Evolutionary conservation across 2,329 filamentous ascomycete species (phyloP).

Genomic region (Arachnomyces sp.): DNA sequence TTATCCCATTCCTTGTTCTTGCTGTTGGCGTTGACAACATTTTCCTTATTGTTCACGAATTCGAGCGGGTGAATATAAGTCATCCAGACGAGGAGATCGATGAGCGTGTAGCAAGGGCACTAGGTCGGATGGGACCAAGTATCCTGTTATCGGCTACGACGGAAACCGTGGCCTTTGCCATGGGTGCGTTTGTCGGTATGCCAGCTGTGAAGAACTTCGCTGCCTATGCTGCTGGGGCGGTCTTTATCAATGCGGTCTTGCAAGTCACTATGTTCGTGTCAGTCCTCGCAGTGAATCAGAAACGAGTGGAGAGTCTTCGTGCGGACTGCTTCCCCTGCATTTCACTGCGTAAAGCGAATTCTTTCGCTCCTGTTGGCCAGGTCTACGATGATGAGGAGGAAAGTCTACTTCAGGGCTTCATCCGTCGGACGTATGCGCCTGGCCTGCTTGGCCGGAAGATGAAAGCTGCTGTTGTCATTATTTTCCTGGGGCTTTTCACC

Average conservation of each 20-base stretch:
- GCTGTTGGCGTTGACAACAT: slow-evolving; percentile 98
- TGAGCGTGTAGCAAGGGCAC: slow-evolving; percentile 72
- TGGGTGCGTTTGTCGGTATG: slow-evolving; percentile 94
- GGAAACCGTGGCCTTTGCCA: slow-evolving; percentile 85
- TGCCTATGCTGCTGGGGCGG: slow-evolving; percentile 88
- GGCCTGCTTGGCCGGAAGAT: slow-evolving; percentile 69
- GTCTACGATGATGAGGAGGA: slow-evolving; percentile 75
- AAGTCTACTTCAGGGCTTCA: slow-evolving; percentile 74
- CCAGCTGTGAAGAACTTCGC: slow-evolving; percentile 97
- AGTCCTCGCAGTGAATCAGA: slow-evolving; percentile 83
- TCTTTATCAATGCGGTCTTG: slow-evolving; percentile 92
- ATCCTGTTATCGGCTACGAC: slow-evolving; percentile 93
- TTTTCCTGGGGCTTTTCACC: slow-evolving; percentile 84
- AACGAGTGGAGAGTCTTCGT: slow-evolving; percentile 76
- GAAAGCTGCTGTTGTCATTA: slow-evolving; percentile 65
- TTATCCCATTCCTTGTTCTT: slow-evolving; percentile 93
- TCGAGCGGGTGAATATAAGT: slow-evolving; percentile 87
- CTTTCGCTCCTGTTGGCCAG: slow-evolving; percentile 57
- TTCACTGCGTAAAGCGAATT: slow-evolving; percentile 67
- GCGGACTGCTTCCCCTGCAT: slow-evolving; percentile 91
- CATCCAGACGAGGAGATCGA: slow-evolving; percentile 85
- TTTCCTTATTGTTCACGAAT: slow-evolving; percentile 96
- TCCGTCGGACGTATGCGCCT: slow-evolving; percentile 83
- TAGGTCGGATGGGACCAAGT: slow-evolving; percentile 95
- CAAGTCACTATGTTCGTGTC: slow-evolving; percentile 97